A percentile compares a stretch with the other conserved stretches of the same genome.
These are phyloP conservation scores for Ogataea henricii DNA, from an alignment of 805 yeast genomes.

Conservation along the genomic window DNA sequence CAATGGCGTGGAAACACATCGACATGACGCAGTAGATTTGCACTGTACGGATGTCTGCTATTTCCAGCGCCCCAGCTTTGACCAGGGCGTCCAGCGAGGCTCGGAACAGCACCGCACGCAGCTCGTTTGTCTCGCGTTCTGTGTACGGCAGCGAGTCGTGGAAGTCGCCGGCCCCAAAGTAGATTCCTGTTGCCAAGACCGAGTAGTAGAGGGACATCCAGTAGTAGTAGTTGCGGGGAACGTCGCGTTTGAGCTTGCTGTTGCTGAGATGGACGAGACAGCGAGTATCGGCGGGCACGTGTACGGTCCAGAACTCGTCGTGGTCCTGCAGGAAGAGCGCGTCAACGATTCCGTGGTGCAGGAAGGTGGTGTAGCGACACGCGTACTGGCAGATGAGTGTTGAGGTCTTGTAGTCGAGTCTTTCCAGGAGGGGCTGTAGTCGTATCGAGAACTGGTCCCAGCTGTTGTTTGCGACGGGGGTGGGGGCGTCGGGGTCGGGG, in stretches of 20 bases:
- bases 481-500: constrained; percentile 1
- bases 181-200: constrained; percentile 25
- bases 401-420: constrained; percentile 17
- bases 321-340: constrained; percentile 27
- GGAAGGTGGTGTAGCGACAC: constrained; percentile 26
- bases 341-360: constrained; percentile 28
- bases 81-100: constrained; percentile 27
- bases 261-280: constrained; percentile 15
- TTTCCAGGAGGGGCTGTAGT: constrained; percentile 13
- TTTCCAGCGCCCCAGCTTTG: constrained; percentile 26
- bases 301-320: constrained; percentile 21
- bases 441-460: constrained; percentile 12
- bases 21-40: constrained; percentile 29
- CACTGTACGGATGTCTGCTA: constrained; percentile 27
- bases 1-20: constrained; percentile 28
- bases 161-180: constrained; percentile 25
- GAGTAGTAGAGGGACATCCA: constrained; percentile 31
- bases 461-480: not conserved
- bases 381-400: constrained; percentile 23
- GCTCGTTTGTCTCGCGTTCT: constrained; percentile 13
- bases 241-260: constrained; percentile 13
- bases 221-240: constrained; percentile 25
- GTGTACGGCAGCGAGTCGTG: constrained; percentile 13
- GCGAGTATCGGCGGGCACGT: constrained; percentile 12
- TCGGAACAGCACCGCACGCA: constrained; percentile 23